A percentile compares a stretch with the other conserved stretches of the same genome.
phyloP scores from a whole-genome alignment of 805 yeast genomes.

The Starmerella potacharoeniae region DNA sequence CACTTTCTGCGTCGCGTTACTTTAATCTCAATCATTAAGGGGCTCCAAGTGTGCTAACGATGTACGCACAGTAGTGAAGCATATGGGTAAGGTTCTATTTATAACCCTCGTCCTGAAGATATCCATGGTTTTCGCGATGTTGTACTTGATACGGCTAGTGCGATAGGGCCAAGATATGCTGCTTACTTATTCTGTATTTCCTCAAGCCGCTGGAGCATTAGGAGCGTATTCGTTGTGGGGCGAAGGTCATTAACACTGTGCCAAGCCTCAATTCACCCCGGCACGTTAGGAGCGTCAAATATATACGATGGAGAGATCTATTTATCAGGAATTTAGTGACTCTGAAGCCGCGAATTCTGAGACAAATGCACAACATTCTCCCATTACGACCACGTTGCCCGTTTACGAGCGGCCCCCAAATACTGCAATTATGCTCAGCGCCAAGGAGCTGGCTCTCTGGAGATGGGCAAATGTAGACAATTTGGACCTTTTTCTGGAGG shows the following conservation, averaged over 20 bases:
- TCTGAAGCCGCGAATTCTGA: background rate
- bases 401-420: background rate
- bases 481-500: constrained; percentile 73
- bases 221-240: background rate
- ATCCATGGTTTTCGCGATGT: background rate
- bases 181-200: background rate
- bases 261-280: background rate
- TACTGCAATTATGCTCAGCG: constrained; percentile 31
- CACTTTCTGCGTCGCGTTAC: background rate
- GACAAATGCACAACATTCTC: background rate
- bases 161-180: background rate
- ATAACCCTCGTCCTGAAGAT: background rate
- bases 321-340: constrained; percentile 11
- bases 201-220: background rate
- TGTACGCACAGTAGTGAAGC: background rate
- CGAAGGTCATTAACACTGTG: background rate
- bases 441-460: constrained; percentile 76
- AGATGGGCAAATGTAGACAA: constrained; percentile 94
- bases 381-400: background rate
- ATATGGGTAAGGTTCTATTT: background rate
- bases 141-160: background rate
- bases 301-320: constrained; percentile 12
- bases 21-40: background rate
- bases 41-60: background rate
- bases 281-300: too few relatives aligned